Evolutionary conservation across 805 yeast species (phyloP), one percentile per base, ranked within the genome.

Genomic region (Metschnikowia cerradonensis): DNA sequence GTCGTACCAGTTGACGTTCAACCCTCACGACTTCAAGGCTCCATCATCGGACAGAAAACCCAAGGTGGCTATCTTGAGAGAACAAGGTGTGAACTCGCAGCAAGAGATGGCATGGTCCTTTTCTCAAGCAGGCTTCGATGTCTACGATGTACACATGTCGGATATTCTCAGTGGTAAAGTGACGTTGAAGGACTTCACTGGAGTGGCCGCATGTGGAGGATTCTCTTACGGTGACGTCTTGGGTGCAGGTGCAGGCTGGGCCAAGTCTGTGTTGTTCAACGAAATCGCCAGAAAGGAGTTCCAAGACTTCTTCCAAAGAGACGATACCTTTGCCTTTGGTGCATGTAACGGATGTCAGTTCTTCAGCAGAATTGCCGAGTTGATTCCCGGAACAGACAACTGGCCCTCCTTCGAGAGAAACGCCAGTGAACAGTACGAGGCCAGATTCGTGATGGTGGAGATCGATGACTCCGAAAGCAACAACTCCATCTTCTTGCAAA

Each of bases 211-310:
- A 3, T 95, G 99, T 73, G 99, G 99, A 71, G 99, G 99, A 14
- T 94, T 94, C 77, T 90, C 97, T 1, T 94, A 91, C 65, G 99
- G 99, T 78, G 99, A 94, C 71, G 99, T 94, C 45, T 77, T 94
- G 53, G 99, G 99, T 60, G 99, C 99, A 34, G 99, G 97, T 66
- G 87, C 92, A 48, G 99, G 99, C 52, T 94, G 99, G 99, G 99
- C 99, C 52, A 90, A 90, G 65, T 89, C 97, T 15, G 96, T 94
- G 8, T 73, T 94, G 58, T 90, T 84, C 79, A 86, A 92, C 65
- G 88, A 82, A 35, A 75, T 72, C 49, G 87, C 92, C 35, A 83
- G 94, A 65, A 63, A 76, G 26, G 91, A 89, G 72, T 94, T 94
- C 68, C 70, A 74, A 57, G 78, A 72, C 45, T 94, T 94, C 70